phyloP scores from a whole-genome alignment of 768 basidiomycete species.

The Lentinula guzmanii region DNA sequence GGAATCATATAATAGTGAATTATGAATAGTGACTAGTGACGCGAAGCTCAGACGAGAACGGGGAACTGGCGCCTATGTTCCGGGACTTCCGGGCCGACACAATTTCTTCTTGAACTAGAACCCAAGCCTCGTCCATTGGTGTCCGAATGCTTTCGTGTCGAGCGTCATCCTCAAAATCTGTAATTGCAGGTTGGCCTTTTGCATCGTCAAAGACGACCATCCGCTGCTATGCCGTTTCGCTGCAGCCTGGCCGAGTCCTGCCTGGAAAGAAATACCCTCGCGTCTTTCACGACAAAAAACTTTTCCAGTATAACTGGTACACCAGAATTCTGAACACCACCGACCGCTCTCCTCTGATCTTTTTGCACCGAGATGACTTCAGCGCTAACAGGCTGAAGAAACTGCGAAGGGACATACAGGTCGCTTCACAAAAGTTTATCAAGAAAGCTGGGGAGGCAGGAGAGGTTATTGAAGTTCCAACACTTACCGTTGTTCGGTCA shows the following conservation, averaged over 20 bases:
- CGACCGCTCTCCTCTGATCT: constrained; percentile 53
- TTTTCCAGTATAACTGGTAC: constrained; percentile 78
- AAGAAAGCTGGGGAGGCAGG: constrained; percentile 23
- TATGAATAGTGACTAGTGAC: too few species aligned
- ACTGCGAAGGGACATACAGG: constrained; percentile 62
- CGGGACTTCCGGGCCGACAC: neutral
- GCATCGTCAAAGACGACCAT: constrained; percentile 10
- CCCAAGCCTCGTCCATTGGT: too few species aligned
- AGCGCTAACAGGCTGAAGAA: constrained; percentile 58
- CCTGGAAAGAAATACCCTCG: constrained; percentile 55
- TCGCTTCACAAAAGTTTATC: constrained; percentile 41
- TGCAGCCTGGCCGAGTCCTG: constrained; percentile 44
- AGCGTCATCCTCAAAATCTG: neutral
- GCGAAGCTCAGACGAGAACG: too few species aligned
- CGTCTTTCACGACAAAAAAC: constrained; percentile 70
- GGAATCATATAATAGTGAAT: too few species aligned
- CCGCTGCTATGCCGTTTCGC: constrained; percentile 52
- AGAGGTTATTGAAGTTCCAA: constrained; percentile 31
- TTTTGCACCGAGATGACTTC: constrained; percentile 78
- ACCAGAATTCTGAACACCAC: constrained; percentile 59
- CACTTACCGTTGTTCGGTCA: constrained; percentile 67
- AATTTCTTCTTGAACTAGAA: neutral
- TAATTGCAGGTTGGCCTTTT: neutral
- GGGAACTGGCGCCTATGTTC: neutral
- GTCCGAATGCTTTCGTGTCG: neutral